phyloP scores from a whole-genome alignment of 2,329 filamentous ascomycete species.

The Alternaria panax region DNA sequence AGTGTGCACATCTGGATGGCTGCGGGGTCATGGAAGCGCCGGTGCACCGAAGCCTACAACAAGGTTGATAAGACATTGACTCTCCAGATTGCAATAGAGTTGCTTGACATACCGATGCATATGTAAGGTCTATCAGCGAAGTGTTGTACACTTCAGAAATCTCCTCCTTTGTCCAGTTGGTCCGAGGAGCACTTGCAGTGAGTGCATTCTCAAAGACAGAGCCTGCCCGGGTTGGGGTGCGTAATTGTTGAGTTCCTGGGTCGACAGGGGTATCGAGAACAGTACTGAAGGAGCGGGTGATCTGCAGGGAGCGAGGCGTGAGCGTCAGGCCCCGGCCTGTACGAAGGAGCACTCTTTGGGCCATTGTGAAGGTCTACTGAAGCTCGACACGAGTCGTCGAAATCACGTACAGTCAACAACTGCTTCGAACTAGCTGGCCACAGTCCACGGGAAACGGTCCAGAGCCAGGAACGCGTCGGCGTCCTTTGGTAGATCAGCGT shows the following conservation, averaged over 20 bases:
- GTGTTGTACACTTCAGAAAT: constrained; percentile 83
- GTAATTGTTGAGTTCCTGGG: constrained; percentile 30
- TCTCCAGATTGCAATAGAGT: background rate
- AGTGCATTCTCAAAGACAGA: constrained; percentile 59
- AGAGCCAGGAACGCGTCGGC: constrained; percentile 11
- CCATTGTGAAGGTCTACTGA: constrained; percentile 7
- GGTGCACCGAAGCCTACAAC: constrained; percentile 74
- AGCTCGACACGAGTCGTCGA: constrained; percentile 1
- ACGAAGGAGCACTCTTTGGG: constrained; percentile 14
- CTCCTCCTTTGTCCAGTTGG: constrained; percentile 82
- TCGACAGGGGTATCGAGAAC: constrained; percentile 42
- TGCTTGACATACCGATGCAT: constrained; percentile 67
- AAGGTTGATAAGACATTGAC: constrained; percentile 8
- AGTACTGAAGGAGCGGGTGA: constrained; percentile 38
- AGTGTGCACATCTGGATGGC: constrained; percentile 91
- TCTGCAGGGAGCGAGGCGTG: constrained; percentile 1
- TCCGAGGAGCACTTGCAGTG: constrained; percentile 67
- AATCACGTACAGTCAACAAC: background rate
- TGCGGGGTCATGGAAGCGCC: constrained; percentile 82
- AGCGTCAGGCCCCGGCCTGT: constrained; percentile 2
- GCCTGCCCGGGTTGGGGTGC: constrained; percentile 17
- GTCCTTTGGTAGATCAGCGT: constrained; percentile 7
- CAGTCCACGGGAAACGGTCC: background rate
- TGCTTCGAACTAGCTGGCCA: constrained; percentile 8
- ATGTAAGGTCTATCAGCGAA: constrained; percentile 79